These are phyloP conservation scores for Dillenia turbinata DNA, from an alignment of 164 flowering plant species.

Conservation along the genomic window DNA sequence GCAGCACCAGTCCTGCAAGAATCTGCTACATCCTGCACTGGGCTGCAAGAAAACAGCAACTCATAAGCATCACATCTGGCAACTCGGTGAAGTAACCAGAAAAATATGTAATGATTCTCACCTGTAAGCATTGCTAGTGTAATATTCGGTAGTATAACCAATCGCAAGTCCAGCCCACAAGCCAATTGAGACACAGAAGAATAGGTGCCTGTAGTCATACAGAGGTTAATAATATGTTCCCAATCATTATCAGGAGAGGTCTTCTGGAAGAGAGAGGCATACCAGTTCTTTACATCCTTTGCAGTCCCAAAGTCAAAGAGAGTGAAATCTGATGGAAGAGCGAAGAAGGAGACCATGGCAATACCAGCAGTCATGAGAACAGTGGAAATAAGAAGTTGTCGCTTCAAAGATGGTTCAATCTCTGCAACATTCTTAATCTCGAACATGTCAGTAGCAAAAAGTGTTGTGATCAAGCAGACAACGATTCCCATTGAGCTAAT, in stretches of 20 bases:
- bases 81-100: too few relatives aligned
- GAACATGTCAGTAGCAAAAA: slow-evolving; percentile 42
- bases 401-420: slow-evolving; percentile 43
- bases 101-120: slow-evolving; percentile 1
- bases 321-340: slow-evolving; percentile 46
- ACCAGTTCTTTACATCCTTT: slow-evolving; percentile 47
- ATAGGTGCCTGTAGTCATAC: slow-evolving; percentile 33
- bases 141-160: slow-evolving; percentile 44
- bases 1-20: slow-evolving; percentile 56
- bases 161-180: slow-evolving; percentile 55
- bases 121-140: slow-evolving; percentile 59
- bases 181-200: slow-evolving; percentile 48
- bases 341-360: slow-evolving; percentile 33
- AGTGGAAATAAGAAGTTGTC: slow-evolving; percentile 49
- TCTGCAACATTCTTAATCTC: slow-evolving; percentile 32
- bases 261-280: slow-evolving; percentile 2
- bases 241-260: too few relatives aligned
- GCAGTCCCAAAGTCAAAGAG: slow-evolving; percentile 32
- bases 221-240: neutral
- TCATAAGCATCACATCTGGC: too few relatives aligned
- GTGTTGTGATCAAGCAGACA: slow-evolving; percentile 42
- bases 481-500: slow-evolving; percentile 46
- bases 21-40: slow-evolving; percentile 57
- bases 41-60: slow-evolving; percentile 20
- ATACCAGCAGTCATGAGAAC: slow-evolving; percentile 44